Conservation (phyloP, 192 early-diverging fungal genomes). For the Martensiomyces pterosporus region DNA sequence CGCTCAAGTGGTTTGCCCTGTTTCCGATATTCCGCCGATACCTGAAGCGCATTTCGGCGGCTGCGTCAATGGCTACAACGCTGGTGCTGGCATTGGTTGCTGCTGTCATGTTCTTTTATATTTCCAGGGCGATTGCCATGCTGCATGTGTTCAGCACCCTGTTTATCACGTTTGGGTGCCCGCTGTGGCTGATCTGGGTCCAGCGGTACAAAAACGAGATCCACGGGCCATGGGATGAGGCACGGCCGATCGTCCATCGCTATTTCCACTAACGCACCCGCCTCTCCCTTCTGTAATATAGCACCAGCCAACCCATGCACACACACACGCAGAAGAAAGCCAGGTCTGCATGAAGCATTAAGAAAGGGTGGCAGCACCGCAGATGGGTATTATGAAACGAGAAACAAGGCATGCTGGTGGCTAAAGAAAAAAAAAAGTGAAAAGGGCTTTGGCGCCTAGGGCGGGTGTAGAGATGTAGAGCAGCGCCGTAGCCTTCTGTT, state of each 20-base stretch:
- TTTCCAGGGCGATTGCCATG: constrained; percentile 65
- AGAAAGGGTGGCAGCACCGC: too few species aligned
- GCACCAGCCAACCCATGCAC: too few species aligned
- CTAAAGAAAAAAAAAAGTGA: not conserved
- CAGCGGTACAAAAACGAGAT: constrained; percentile 98
- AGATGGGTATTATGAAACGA: too few species aligned
- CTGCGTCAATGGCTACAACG: constrained; percentile 54
- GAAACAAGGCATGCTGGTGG: too few species aligned
- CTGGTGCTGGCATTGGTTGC: constrained; percentile 59
- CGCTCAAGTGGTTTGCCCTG: constrained; percentile 90
- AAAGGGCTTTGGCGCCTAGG: too few species aligned
- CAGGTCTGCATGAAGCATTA: too few species aligned
- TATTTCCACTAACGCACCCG: constrained; percentile 36
- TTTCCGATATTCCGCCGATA: constrained; percentile 88
- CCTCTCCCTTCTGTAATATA: too few species aligned
- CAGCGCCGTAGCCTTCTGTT: too few species aligned
- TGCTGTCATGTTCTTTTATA: constrained; percentile 61
- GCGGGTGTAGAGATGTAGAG: too few species aligned
- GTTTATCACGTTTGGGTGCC: constrained; percentile 83
- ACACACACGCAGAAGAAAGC: too few species aligned
- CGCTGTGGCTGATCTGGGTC: constrained; percentile 86
- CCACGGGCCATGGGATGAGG: constrained; percentile 97
- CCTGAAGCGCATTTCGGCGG: constrained; percentile 56
- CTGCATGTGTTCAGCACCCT: constrained; percentile 64
- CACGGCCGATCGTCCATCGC: constrained; percentile 66